Evolutionary conservation across 2,329 filamentous ascomycete species (phyloP), one percentile per base, ranked within the genome.

Genomic region (Trichoderma endophyticum): DNA sequence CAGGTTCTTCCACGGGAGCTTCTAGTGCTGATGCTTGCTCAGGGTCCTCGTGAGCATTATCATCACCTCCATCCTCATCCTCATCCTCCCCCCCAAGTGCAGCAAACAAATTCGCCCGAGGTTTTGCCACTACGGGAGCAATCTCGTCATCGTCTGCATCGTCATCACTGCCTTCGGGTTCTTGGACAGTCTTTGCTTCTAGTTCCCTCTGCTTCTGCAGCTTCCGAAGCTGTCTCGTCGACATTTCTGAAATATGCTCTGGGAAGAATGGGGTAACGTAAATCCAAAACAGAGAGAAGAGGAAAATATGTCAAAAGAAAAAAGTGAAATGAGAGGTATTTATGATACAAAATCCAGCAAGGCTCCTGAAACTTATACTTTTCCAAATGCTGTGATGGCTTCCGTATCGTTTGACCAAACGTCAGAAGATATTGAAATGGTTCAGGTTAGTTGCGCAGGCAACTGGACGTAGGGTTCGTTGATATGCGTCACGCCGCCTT

Each of bases 141-240:
- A 80, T 81, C 48, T 77, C 77, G 15, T 76, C 76, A n/a, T 30
- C 76, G 2, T 79, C 79, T 18, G 75, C 76, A 18, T 28, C 75
- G 2, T 79, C 80, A n/a, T 82, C 81, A 63, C 78, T 78, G 18
- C 79, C 78, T 6, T 79, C 77, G 7, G 76, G 70, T 14, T 78
- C 73, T 8, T 74, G 67, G 4, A 1, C 34, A 36, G 3, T 66
- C 36, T 9, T 74, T 60, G 77, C 74, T 62, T 83, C 81, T 18
- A 85, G 79, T 76, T 87, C 84, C 62, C 83, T 82, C 78, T 86
- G 84, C 78, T 86, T 83, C 71, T 85, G 85, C 43, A 88, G 80
- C 78, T 85, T 87, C 60, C 86, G 84, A 57, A 88, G 77, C 74
- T 88, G 86, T 61, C 86, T 80, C 71, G 81, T 86, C 24, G 86